Percentiles rank a stretch among this genome's conserved stretches.
Conservation (phyloP, 2,329 filamentous ascomycete species). For the Hirsutella minnesotensis region DNA sequence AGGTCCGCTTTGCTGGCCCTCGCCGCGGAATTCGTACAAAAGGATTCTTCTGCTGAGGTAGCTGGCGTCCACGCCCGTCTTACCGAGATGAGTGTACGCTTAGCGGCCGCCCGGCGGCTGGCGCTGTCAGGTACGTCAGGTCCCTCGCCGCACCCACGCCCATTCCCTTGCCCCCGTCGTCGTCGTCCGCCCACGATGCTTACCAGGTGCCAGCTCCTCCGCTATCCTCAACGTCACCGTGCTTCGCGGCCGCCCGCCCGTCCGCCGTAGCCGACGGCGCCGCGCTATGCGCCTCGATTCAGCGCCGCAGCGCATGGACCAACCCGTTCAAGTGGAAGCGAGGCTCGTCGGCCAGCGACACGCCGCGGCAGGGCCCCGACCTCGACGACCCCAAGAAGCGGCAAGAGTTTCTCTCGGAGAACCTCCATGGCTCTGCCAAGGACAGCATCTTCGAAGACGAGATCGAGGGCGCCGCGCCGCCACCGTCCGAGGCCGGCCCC, state of each 20-base stretch:
- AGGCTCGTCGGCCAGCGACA: background rate
- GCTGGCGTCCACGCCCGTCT: background rate
- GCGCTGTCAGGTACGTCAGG: constrained; percentile 41
- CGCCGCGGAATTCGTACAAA: too few species aligned
- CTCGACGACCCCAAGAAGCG: constrained; percentile 31
- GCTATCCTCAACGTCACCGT: background rate
- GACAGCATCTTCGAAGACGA: constrained; percentile 55
- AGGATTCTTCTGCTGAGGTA: background rate
- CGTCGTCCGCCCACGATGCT: too few species aligned
- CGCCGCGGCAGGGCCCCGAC: constrained; percentile 11
- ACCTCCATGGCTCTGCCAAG: constrained; percentile 29
- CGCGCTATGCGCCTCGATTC: constrained; percentile 7
- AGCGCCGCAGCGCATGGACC: constrained; percentile 31
- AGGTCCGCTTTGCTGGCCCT: too few species aligned
- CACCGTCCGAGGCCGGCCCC: constrained; percentile 6
- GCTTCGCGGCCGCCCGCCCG: constrained; percentile 3
- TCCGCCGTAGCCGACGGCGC: constrained; percentile 8
- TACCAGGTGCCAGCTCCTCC: too few species aligned
- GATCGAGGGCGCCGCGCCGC: constrained; percentile 19
- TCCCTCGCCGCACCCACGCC: constrained; percentile 1
- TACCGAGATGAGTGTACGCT: constrained; percentile 49
- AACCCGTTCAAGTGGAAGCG: constrained; percentile 25
- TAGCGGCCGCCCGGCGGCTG: constrained; percentile 51
- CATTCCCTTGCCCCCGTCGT: background rate
- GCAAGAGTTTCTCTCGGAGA: constrained; percentile 26